Evolutionary conservation across 176 grass and related monocot genomes (phyloP).

Genomic region (sorghum (Sorghum bicolor)): Sorghum_bicolor_NCBIv3 NC_012870.2:66728001-66728500

Average conservation of each 20-base stretch:
- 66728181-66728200: too few species aligned
- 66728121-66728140: conserved; percentile 86
- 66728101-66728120: conserved; percentile 82
- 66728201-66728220: background rate
- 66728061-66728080: conserved; percentile 97
- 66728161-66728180: conserved; percentile 23
- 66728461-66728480: too few species aligned
- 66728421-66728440: conserved; percentile 77
- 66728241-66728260: background rate
- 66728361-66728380: conserved; percentile 96
- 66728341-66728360: conserved; percentile 75
- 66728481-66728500: background rate
- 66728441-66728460: conserved; percentile 95
- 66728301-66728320: conserved; percentile 72
- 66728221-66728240: background rate
- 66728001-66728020: conserved; percentile 78
- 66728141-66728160: conserved; percentile 99
- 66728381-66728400: conserved; percentile 77
- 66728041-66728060: conserved; percentile 67
- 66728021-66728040: conserved; percentile 84
- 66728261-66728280: conserved; percentile 51
- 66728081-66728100: conserved; percentile 82
- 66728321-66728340: conserved; percentile 98
- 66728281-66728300: conserved; percentile 98
- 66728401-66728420: conserved; percentile 65